Conservation (phyloP, 768 basidiomycete genomes). For the Mycena sanguinolenta region DNA sequence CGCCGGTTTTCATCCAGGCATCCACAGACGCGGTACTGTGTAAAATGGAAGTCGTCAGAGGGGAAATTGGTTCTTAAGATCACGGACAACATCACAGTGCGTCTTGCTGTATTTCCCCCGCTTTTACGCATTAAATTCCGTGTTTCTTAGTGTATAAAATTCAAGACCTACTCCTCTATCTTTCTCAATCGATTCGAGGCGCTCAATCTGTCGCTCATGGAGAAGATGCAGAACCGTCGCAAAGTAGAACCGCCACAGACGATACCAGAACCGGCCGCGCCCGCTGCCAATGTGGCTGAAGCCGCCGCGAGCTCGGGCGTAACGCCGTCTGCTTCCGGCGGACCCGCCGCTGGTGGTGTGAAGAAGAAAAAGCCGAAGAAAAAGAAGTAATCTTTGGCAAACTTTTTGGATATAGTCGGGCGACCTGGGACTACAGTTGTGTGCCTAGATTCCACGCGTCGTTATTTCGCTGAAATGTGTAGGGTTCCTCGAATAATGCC, state of each 20-base stretch:
- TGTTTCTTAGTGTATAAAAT: slow-evolving; percentile 86
- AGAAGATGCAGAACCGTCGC: slow-evolving; percentile 84
- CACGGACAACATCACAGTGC: slow-evolving; percentile 89
- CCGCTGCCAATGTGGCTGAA: slow-evolving; percentile 33
- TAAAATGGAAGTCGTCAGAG: slow-evolving; percentile 91
- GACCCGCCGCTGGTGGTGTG: slow-evolving; percentile 59
- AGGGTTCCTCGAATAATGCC: not conserved
- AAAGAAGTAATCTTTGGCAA: slow-evolving; percentile 65
- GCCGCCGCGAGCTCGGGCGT: slow-evolving; percentile 49
- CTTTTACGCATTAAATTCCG: slow-evolving; percentile 3
- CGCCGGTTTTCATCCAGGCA: not conserved
- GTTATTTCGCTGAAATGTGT: slow-evolving; percentile 1
- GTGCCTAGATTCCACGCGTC: slow-evolving; percentile 14
- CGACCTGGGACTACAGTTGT: slow-evolving; percentile 17
- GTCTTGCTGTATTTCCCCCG: slow-evolving; percentile 45
- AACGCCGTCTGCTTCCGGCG: slow-evolving; percentile 46
- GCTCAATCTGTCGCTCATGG: slow-evolving; percentile 87
- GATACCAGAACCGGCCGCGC: slow-evolving; percentile 35
- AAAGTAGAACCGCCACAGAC: slow-evolving; percentile 41
- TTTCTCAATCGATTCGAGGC: slow-evolving; percentile 97
- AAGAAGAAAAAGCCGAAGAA: slow-evolving; percentile 91
- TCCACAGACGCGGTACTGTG: slow-evolving; percentile 85
- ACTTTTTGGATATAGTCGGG: slow-evolving; percentile 1
- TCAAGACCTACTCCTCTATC: slow-evolving; percentile 94
- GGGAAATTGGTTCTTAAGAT: slow-evolving; percentile 94